Base-by-base conservation (phyloP, 2,329 filamentous ascomycete species). In the Penicillium occitanis region DNA sequence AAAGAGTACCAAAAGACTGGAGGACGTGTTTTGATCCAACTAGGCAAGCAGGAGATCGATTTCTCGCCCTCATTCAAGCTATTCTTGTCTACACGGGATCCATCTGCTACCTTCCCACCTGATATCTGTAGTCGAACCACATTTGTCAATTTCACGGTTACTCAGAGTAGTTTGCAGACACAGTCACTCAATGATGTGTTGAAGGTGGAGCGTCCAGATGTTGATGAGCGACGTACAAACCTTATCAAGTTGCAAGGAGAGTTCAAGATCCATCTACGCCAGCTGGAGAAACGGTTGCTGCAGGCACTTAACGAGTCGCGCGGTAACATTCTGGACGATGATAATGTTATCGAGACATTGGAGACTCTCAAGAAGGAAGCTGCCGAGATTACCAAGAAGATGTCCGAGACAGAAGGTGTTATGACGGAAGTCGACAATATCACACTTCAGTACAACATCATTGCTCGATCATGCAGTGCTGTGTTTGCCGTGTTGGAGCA, bases 1-100 rank as follows among this genome's bases (percentile, higher is more conserved):
- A 99, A 99, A 79, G 95, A 99, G 76, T 99, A 99, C 79, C 96
- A 99, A 80, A 96, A 93, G 82, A 99, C 96, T 33, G 95, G 95
- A 71, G 95, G 95, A 25, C 94, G 95, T 86, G 94, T 98, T 55
- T 88, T 99, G 63, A 99, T 99, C 69, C 95, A 99, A 79, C 91
- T 99, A 48, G 95, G 95, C 74, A 97, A 95, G 80, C 96, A 99
- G 79, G 93, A 99, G 80, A 99, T 99, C 70, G 95, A 99, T 79
- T 99, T 99, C 81, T 99, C 95, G 61, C 94, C 95, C 1, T 88
- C 93, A 0, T 99, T 99, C 85, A 95, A 90, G 81, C 86, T 99
- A 37, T 99, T 96, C 77, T 83, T 99, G 46, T 97, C 94, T 0
- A 99, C 96, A 1, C 87, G 94, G 73, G 95, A 99, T 81, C 96